Conservation (phyloP, 23 red algal genomes). For the Gracilaria domingensis region DNA sequence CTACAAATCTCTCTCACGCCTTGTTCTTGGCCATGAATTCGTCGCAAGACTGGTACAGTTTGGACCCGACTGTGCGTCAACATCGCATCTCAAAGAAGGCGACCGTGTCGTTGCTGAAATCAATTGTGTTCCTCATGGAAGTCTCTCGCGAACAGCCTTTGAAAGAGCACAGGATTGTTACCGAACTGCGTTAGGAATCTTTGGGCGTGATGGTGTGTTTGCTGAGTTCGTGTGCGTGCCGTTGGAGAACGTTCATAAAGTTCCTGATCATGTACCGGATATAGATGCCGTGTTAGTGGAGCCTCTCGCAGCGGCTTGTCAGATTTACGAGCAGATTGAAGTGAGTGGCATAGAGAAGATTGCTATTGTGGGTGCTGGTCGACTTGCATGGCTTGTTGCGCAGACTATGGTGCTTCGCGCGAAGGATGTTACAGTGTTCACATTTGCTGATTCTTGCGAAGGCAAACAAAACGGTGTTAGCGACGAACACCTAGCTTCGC, state of each 20-base stretch:
- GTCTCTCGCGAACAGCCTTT: slow-evolving; percentile 1
- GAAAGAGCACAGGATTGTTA: slow-evolving; percentile 53
- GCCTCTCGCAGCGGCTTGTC: slow-evolving; percentile 60
- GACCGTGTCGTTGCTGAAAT: slow-evolving; percentile 64
- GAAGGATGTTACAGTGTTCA: neutral
- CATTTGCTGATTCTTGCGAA: neutral
- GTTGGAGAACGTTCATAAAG: slow-evolving; percentile 30
- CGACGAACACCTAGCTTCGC: too few relatives aligned
- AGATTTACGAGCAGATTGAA: slow-evolving; percentile 13
- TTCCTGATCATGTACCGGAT: slow-evolving; percentile 51
- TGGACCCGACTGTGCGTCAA: neutral
- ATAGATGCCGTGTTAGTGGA: slow-evolving; percentile 41
- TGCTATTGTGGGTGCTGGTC: slow-evolving; percentile 51
- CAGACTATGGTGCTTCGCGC: slow-evolving; percentile 2
- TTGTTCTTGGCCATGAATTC: slow-evolving; percentile 74
- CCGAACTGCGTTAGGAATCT: slow-evolving; percentile 52
- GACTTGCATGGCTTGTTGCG: slow-evolving; percentile 52
- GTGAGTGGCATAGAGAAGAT: neutral
- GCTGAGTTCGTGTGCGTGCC: slow-evolving; percentile 57
- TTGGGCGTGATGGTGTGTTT: slow-evolving; percentile 48
- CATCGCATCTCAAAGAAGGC: neutral
- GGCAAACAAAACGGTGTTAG: too few relatives aligned
- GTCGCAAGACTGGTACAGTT: slow-evolving; percentile 29
- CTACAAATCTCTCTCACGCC: slow-evolving; percentile 35
- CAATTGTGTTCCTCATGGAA: slow-evolving; percentile 54